Conservation (phyloP, 179 eudicot genomes). For the Patellifolia procumbens region DNA sequence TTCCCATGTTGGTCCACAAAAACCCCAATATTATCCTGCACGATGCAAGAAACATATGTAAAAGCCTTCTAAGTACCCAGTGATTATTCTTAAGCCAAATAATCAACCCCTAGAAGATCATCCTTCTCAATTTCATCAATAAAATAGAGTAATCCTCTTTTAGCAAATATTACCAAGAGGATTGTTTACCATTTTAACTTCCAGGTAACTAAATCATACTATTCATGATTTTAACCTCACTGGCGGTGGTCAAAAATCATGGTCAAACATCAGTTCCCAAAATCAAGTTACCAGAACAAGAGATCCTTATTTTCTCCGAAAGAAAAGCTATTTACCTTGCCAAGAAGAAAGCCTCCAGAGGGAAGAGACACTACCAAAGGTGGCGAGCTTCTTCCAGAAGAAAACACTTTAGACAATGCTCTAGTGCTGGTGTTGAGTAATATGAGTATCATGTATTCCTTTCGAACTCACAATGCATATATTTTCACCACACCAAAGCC, state of each 20-base stretch:
- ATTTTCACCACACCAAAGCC: constrained; percentile 99
- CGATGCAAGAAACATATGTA: constrained; percentile 25
- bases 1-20: constrained; percentile 96
- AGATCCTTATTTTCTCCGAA: background rate
- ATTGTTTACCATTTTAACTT: background rate
- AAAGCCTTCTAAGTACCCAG: constrained; percentile 14
- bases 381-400: constrained; percentile 92
- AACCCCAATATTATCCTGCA: constrained; percentile 94
- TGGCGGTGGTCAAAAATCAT: no score
- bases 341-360: constrained; percentile 89
- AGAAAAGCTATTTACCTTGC: constrained; percentile 65
- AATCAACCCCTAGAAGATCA: constrained; percentile 6
- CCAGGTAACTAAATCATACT: no score
- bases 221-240: no score
- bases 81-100: background rate
- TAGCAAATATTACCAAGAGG: background rate
- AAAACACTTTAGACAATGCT: constrained; percentile 76
- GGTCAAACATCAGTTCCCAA: background rate
- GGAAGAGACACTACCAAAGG: constrained; percentile 92
- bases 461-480: constrained; percentile 88
- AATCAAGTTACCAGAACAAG: no score
- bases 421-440: constrained; percentile 83
- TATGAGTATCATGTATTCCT: constrained; percentile 87
- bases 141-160: background rate
- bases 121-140: background rate